Evolutionary conservation across 192 early-diverging fungal genomes (phyloP), one percentile per base, ranked within the genome.

Genomic region (Entomortierella parvispora): DNA sequence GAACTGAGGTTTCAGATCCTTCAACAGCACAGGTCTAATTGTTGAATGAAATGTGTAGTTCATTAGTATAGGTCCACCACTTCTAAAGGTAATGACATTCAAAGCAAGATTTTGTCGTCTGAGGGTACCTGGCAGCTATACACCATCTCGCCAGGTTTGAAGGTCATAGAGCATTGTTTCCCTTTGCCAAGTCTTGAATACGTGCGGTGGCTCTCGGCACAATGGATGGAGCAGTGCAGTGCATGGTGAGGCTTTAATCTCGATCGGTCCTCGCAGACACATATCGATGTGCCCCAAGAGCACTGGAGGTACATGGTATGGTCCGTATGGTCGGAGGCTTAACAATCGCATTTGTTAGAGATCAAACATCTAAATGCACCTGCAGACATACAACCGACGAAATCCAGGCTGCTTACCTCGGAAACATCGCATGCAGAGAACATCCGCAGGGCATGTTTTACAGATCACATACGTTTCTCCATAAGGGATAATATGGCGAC

Each of bases 391-490:
- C n/a, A n/a, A n/a, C n/a, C n/a, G n/a, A n/a, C n/a, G n/a, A n/a
- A n/a, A n/a, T 0, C 2, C 29, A 26, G 51, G 26, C 1, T 3
- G 10, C 20, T 50, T 68, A 76, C 72, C 72, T 63, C 65, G 64
- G 45, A 76, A 76, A 32, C 72, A 76, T 26, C 58, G 48, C 65
- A 76, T 67, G 59, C 72, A 76, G 4, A 76, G 37, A 5, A 68
- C 47, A 20, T 76, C 65, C 0, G 53, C 65, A 28, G 59, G 53
- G 17, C 72, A 76, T 2, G 72, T 76, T 37, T 67, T 62, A 33
- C 72, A 76, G 8, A 76, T 76, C 4, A 76, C 46, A 76, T 63
- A 76, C 3, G 65, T 62, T 43, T 76, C 72, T 9, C 72, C 72
- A 68, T 76, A 76, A 3, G 72, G 65, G 3, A 76, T 34, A 33